Evolutionary conservation across 1,284 basidiomycete species (phyloP).

Genomic region (Uromyces viciae-fabae): DNA sequence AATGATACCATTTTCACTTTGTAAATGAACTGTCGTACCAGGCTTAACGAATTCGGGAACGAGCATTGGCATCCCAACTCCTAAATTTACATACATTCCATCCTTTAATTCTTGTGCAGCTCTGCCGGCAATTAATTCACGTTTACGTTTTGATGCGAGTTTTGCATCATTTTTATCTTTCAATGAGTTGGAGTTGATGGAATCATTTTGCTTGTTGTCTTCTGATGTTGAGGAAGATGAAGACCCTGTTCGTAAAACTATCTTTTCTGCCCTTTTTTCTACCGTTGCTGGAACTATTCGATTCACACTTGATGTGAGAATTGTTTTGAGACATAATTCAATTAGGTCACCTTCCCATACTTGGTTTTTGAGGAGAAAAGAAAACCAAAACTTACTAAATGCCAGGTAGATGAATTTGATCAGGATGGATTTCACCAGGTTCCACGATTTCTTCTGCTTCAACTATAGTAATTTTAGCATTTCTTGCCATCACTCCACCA

Average conservation of each 20-base stretch:
- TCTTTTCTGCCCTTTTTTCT: slow-evolving; percentile 28
- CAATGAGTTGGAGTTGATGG: too few relatives aligned
- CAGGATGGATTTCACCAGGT: slow-evolving; percentile 74
- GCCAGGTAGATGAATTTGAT: slow-evolving; percentile 63
- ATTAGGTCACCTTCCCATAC: too few relatives aligned
- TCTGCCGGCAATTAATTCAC: slow-evolving; percentile 76
- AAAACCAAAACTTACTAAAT: slow-evolving; percentile 46
- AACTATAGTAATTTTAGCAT: slow-evolving; percentile 83
- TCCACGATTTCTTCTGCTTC: slow-evolving; percentile 93
- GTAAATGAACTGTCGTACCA: slow-evolving; percentile 81
- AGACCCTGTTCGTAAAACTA: slow-evolving; percentile 24
- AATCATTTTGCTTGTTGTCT: not conserved
- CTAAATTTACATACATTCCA: slow-evolving; percentile 73
- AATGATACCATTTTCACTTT: slow-evolving; percentile 90
- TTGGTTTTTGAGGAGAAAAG: not conserved
- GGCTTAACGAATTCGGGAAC: slow-evolving; percentile 76
- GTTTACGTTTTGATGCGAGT: slow-evolving; percentile 56
- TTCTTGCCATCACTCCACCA: slow-evolving; percentile 77
- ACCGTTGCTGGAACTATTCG: slow-evolving; percentile 37
- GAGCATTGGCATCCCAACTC: slow-evolving; percentile 83
- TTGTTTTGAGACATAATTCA: not conserved
- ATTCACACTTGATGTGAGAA: slow-evolving; percentile 41
- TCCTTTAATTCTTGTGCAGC: slow-evolving; percentile 86
- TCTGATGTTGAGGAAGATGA: not conserved
- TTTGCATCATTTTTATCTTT: too few relatives aligned